Evolutionary conservation across 306 rosid genomes (phyloP).

Genomic region (Malus sylvestris): DNA sequence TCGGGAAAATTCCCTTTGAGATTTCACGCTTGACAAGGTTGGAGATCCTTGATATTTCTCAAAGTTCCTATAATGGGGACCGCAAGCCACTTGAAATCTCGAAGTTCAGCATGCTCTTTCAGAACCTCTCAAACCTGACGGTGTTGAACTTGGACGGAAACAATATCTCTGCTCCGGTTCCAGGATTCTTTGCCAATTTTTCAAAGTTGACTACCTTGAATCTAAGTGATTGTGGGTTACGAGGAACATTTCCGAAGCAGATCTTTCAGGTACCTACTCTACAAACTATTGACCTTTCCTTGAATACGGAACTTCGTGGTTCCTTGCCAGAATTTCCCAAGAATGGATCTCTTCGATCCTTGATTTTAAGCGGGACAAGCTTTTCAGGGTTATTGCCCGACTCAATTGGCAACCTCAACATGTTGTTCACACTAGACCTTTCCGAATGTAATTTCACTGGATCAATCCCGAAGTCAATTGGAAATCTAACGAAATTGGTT

Average conservation of each 20-base stretch:
- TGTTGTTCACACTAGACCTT: too few relatives aligned
- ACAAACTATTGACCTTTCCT: background rate
- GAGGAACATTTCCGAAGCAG: conserved; percentile 17
- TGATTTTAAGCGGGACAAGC: too few relatives aligned
- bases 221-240: background rate
- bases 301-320: conserved; percentile 6
- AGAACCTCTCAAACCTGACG: too few relatives aligned
- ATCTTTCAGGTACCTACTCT: conserved; percentile 22
- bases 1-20: too few relatives aligned
- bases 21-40: conserved; percentile 30
- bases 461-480: too few relatives aligned
- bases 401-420: too few relatives aligned
- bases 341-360: background rate
- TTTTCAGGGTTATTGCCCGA: too few relatives aligned
- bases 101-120: background rate
- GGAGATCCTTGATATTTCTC: conserved; percentile 27
- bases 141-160: background rate
- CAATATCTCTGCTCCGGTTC: conserved; percentile 14
- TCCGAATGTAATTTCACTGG: too few relatives aligned
- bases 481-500: too few relatives aligned
- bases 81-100: conserved; percentile 18
- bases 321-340: conserved; percentile 14
- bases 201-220: conserved; percentile 20
- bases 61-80: accelerated
- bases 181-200: conserved; percentile 7